Evolutionary conservation across 2,329 filamentous ascomycete species (phyloP), one percentile per base, ranked within the genome.

Genomic region (Venturia effusa): DNA sequence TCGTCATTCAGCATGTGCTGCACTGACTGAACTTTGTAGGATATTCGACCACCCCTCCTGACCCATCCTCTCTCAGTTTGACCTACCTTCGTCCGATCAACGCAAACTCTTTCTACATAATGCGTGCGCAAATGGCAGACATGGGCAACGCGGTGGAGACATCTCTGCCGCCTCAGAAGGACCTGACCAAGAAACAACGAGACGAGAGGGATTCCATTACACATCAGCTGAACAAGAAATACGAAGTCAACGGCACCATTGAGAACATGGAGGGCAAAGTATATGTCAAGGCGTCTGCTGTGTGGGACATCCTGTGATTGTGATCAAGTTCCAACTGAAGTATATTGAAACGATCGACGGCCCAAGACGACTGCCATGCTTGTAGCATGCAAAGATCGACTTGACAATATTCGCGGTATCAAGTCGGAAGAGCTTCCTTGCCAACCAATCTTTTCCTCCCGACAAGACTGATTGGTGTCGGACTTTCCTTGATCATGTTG

Each of bases 21-120:
- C 10, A 19, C n/a, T 59, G 41, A 57, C 64, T 62, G 64, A 59
- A 51, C 22, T 15, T 11, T 51, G 8, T 34, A 57, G 51, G 60
- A 17, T 40, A 62, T 17, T 32, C 22, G 34, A 37, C 40, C 17
- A 19, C 37, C 8, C 37, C 41, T 32, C 62, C 62, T 13, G 74
- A 75, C 51, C 76, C 77, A 2, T 71, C 70, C 32, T 72, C 75
- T 15, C 65, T 80, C 64, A 76, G 73, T 51, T 71, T 92, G 60
- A 79, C 81, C 62, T 92, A 91, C 72, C 78, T 82, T 54, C 80
- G 79, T 64, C 85, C 85, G 0, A 84, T 85, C 8, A 73, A 79
- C 41, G 81, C 83, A 45, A 81, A 83, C 62, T 76, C 79, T 45
- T 89, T 88, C 72, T 90, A 89, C 74, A 78, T 88, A 39, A 75